These are phyloP conservation scores for Clathrus columnatus DNA, from an alignment of 768 basidiomycete genomes.

Conservation along the genomic window DNA sequence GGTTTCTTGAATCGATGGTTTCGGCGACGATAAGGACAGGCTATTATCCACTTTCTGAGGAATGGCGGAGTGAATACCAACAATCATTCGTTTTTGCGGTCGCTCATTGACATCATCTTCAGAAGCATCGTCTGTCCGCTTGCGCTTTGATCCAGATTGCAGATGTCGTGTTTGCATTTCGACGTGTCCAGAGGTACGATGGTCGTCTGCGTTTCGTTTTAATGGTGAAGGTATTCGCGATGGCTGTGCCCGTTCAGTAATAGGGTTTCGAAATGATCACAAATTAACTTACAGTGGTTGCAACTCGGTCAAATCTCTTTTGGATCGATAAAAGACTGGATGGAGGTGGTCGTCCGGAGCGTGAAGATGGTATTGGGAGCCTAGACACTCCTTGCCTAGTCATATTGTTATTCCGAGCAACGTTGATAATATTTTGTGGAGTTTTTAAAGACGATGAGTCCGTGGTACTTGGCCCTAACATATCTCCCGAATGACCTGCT, in stretches of 20 bases:
- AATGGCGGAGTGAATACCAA: not conserved
- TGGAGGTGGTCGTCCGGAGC: not conserved
- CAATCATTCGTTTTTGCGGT: conserved; percentile 1
- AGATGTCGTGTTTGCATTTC: not conserved
- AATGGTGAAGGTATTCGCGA: conserved; percentile 8
- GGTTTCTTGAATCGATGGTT: too few relatives aligned
- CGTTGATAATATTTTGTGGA: not conserved
- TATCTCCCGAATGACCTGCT: too few relatives aligned
- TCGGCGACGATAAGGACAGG: not conserved
- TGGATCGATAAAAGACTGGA: not conserved
- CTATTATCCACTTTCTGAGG: not conserved
- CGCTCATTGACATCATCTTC: conserved; percentile 4
- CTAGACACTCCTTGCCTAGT: not conserved
- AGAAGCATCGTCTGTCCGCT: not conserved
- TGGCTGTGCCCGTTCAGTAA: not conserved
- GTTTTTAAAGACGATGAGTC: not conserved
- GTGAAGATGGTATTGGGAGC: not conserved
- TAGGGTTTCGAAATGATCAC: not conserved
- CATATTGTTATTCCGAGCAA: not conserved
- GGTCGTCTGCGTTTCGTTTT: not conserved
- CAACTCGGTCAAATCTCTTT: not conserved
- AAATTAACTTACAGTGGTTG: not conserved
- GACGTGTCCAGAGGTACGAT: too few relatives aligned
- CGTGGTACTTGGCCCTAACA: too few relatives aligned
- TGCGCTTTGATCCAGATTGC: not conserved